Evolutionary conservation across 495 filamentous ascomycete species (phyloP).

Genomic region (Pseudevernia furfuracea): DNA sequence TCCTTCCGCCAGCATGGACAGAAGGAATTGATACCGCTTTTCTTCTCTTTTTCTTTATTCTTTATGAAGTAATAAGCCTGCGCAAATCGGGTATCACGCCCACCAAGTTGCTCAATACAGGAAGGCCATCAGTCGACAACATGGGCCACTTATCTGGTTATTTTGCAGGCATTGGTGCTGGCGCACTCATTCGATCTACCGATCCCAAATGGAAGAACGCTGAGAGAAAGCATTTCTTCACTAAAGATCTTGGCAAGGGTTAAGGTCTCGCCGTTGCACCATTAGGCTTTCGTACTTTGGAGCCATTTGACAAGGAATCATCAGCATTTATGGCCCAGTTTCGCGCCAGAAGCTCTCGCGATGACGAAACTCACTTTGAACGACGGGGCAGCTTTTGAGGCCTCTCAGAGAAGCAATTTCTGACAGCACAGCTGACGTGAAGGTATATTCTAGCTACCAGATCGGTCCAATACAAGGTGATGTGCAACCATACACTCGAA

Average conservation of each 20-base stretch:
- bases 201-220: conserved; percentile 19
- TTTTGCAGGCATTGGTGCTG: conserved; percentile 41
- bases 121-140: conserved; percentile 46
- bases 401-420: not conserved
- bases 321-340: not conserved
- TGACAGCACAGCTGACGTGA: not conserved
- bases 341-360: not conserved
- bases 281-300: not conserved
- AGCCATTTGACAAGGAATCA: not conserved
- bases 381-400: not conserved
- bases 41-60: conserved; percentile 8
- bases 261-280: not conserved
- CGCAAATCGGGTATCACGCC: conserved; percentile 4
- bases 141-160: conserved; percentile 68
- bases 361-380: not conserved
- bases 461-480: not conserved
- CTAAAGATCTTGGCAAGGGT: not conserved
- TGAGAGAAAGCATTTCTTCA: conserved; percentile 16
- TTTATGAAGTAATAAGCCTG: conserved; percentile 8
- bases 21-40: conserved; percentile 16
- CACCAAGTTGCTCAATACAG: not conserved
- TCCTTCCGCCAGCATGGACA: conserved; percentile 12
- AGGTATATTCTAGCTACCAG: not conserved
- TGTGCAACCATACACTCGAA: not conserved
- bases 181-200: conserved; percentile 22